phyloP scores from a whole-genome alignment of 495 filamentous ascomycete genomes.

The Trichoderma gamsii region DNA sequence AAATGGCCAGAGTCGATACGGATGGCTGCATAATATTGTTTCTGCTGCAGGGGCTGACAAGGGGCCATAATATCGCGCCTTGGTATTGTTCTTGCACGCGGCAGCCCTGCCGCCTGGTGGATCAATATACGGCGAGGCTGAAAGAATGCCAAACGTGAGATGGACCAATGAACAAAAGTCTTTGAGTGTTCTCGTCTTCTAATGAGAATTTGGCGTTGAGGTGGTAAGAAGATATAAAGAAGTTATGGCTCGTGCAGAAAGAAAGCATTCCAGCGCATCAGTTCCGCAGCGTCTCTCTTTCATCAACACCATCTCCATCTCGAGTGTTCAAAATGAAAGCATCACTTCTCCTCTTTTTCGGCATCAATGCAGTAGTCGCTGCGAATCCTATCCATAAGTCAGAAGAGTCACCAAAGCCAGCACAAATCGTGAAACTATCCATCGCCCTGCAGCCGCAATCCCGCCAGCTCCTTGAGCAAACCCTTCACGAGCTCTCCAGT shows the following conservation, averaged over 20 bases:
- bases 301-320: not conserved
- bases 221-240: too few relatives aligned
- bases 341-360: not conserved
- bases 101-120: not conserved
- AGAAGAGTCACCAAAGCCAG: conserved; percentile 25
- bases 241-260: too few relatives aligned
- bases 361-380: not conserved
- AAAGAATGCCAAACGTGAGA: not conserved
- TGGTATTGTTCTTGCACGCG: not conserved
- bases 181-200: not conserved
- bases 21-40: too few relatives aligned
- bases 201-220: too few relatives aligned
- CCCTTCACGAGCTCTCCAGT: conserved; percentile 55
- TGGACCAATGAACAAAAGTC: not conserved
- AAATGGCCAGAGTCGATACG: too few relatives aligned
- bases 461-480: conserved; percentile 50
- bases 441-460: conserved; percentile 50
- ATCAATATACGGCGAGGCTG: not conserved
- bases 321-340: not conserved
- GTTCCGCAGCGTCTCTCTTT: not conserved
- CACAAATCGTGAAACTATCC: conserved; percentile 43
- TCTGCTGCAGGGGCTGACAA: too few relatives aligned
- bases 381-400: not conserved
- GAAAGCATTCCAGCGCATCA: not conserved
- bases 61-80: not conserved